Conservation (phyloP, 2,329 filamentous ascomycete species). For the Gnomoniopsis sp. region DNA sequence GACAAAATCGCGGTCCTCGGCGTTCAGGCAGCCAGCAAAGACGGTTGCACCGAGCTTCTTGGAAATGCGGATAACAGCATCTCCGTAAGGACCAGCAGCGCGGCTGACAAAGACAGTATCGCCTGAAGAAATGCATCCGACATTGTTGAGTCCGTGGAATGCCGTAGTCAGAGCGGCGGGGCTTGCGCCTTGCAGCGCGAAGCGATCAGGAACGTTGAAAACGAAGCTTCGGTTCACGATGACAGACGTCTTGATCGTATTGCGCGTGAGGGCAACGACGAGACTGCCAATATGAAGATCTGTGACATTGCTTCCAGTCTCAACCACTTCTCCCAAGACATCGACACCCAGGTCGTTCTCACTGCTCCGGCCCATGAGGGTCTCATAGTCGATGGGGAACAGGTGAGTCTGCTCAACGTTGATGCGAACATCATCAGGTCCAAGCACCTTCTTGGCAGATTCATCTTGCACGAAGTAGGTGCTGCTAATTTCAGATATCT, state of each 20-base stretch:
- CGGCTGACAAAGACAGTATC: conserved; percentile 40
- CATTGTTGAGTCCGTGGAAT: conserved; percentile 36
- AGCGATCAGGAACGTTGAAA: conserved; percentile 20
- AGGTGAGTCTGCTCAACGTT: conserved; percentile 34
- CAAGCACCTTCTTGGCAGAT: conserved; percentile 19
- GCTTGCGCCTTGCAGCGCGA: conserved; percentile 24
- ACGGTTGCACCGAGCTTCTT: conserved; percentile 34
- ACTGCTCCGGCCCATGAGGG: conserved; percentile 28
- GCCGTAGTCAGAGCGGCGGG: conserved; percentile 40
- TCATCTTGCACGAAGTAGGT: conserved; percentile 21
- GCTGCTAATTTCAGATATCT: conserved; percentile 11
- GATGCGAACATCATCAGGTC: conserved; percentile 37
- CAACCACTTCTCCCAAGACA: conserved; percentile 34
- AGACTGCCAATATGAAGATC: conserved; percentile 33
- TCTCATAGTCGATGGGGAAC: conserved; percentile 34
- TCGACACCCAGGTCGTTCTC: conserved; percentile 38
- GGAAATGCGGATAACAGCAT: conserved; percentile 41
- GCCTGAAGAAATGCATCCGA: conserved; percentile 24
- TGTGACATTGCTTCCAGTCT: conserved; percentile 30
- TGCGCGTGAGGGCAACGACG: conserved; percentile 38
- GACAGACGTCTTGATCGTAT: conserved; percentile 33
- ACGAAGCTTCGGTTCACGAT: conserved; percentile 35
- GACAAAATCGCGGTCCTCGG: conserved; percentile 36
- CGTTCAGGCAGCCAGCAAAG: conserved; percentile 36
- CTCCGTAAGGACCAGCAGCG: conserved; percentile 40